A percentile compares a stretch with the other conserved stretches of the same genome.
Conservation (phyloP, 345 rosid species). For the Toxicodendron radicans region DNA sequence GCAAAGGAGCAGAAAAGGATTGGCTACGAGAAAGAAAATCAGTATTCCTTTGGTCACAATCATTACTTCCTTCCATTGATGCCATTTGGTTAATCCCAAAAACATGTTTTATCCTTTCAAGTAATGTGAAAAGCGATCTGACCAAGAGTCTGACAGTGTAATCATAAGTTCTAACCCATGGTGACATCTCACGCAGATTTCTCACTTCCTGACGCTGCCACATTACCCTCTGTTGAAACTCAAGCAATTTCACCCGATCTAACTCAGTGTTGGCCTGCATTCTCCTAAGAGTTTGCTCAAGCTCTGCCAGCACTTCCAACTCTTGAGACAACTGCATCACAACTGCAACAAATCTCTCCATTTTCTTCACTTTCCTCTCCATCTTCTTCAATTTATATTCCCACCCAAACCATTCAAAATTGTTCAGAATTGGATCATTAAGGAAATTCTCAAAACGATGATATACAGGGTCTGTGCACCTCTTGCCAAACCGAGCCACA, state of each 20-base stretch:
- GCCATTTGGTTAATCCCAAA: constrained; percentile 28
- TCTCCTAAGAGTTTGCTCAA: constrained; percentile 62
- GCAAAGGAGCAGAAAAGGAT: constrained; percentile 37
- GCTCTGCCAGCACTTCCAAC: constrained; percentile 63
- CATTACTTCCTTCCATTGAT: constrained; percentile 14
- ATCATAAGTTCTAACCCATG: constrained; percentile 60
- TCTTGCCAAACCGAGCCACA: constrained; percentile 52
- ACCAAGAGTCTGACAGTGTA: constrained; percentile 51
- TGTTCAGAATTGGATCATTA: constrained; percentile 39
- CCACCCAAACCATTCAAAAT: constrained; percentile 58
- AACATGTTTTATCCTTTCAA: constrained; percentile 47
- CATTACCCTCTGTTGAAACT: constrained; percentile 54
- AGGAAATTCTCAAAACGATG: constrained; percentile 46
- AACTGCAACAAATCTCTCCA: constrained; percentile 51
- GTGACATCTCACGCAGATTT: constrained; percentile 55
- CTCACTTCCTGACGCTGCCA: constrained; percentile 57
- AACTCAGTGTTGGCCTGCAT: constrained; percentile 39
- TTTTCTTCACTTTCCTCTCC: constrained; percentile 68
- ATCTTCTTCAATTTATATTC: constrained; percentile 56
- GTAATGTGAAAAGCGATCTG: constrained; percentile 55
- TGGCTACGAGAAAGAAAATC: constrained; percentile 30
- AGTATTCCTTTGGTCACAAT: constrained; percentile 8
- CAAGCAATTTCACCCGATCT: constrained; percentile 41
- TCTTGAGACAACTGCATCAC: constrained; percentile 56
- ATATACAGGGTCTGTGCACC: constrained; percentile 48